Percentiles rank a stretch among this genome's conserved stretches.
These are phyloP conservation scores for Colletotrichum incanum DNA, from an alignment of 2,329 filamentous ascomycete species.

Conservation along the genomic window DNA sequence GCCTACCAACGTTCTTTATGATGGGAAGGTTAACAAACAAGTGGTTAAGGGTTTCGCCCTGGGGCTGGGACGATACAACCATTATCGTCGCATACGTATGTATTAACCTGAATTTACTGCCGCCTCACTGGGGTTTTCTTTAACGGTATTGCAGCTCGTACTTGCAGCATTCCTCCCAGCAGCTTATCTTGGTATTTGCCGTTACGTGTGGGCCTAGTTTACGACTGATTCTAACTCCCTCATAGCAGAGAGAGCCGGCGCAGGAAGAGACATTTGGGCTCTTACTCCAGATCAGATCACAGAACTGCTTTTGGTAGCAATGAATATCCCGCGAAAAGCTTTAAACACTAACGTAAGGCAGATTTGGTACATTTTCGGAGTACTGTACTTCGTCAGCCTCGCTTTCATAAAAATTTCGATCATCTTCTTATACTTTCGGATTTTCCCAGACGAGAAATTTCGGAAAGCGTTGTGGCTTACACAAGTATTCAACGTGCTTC, in stretches of 20 bases:
- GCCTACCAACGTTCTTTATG: background rate
- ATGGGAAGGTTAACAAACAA: background rate
- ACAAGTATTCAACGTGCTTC: slow-evolving; percentile 14
- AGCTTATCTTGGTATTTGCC: background rate
- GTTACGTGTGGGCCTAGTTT: background rate
- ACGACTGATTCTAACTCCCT: background rate
- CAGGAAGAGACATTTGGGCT: slow-evolving; percentile 19
- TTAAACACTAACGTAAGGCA: slow-evolving; percentile 29
- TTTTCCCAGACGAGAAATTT: slow-evolving; percentile 51
- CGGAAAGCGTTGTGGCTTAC: slow-evolving; percentile 46
- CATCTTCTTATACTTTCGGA: slow-evolving; percentile 54
- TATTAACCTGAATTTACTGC: background rate
- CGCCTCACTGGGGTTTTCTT: too few species aligned
- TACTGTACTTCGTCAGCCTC: slow-evolving; percentile 52
- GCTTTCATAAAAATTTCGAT: slow-evolving; percentile 54
- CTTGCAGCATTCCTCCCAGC: background rate
- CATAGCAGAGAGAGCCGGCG: background rate
- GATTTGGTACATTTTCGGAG: slow-evolving; percentile 54
- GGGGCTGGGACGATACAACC: slow-evolving; percentile 21
- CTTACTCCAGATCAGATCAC: slow-evolving; percentile 12
- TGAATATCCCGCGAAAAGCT: too few species aligned
- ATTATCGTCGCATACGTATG: slow-evolving; percentile 13
- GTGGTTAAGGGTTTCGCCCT: background rate
- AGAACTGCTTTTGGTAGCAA: background rate
- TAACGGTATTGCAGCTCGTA: background rate